These are phyloP conservation scores for Colletotrichum sp. DNA, from an alignment of 2,329 filamentous ascomycete species.

Conservation along the genomic window DNA sequence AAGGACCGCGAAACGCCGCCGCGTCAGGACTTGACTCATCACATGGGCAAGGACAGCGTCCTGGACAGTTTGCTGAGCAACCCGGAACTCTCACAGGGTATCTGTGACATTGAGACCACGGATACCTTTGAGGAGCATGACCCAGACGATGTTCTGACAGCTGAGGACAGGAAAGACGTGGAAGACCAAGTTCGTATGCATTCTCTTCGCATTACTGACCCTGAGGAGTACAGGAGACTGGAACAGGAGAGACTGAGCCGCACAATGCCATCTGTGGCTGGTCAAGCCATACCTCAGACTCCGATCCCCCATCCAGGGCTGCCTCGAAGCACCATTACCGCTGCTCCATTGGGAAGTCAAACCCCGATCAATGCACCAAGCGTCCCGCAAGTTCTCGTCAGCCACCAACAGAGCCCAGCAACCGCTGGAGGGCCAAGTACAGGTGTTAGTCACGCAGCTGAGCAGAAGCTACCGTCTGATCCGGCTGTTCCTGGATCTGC, in stretches of 20 bases:
- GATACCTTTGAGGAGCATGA: constrained; percentile 78
- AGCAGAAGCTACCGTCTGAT: neutral
- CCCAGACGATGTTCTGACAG: constrained; percentile 60
- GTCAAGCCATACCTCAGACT: neutral
- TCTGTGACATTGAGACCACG: constrained; percentile 66
- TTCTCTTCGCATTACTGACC: constrained; percentile 35
- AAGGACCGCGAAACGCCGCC: constrained; percentile 56
- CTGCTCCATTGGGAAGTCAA: neutral
- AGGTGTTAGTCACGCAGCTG: neutral
- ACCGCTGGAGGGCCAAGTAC: neutral
- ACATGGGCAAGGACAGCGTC: constrained; percentile 67
- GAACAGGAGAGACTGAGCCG: constrained; percentile 15
- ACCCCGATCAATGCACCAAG: neutral
- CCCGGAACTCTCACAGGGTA: constrained; percentile 37
- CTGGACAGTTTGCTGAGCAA: constrained; percentile 54
- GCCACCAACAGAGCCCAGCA: neutral
- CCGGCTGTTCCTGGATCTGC: neutral
- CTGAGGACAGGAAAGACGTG: constrained; percentile 64
- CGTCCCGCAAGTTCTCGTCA: neutral
- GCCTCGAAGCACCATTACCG: neutral
- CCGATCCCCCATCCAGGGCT: neutral
- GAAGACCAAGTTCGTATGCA: constrained; percentile 41
- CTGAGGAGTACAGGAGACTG: constrained; percentile 31
- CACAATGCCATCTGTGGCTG: neutral
- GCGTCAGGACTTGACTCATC: constrained; percentile 56